Evolutionary conservation across 768 basidiomycete genomes (phyloP).

Genomic region (Rhizopogon sp.): DNA sequence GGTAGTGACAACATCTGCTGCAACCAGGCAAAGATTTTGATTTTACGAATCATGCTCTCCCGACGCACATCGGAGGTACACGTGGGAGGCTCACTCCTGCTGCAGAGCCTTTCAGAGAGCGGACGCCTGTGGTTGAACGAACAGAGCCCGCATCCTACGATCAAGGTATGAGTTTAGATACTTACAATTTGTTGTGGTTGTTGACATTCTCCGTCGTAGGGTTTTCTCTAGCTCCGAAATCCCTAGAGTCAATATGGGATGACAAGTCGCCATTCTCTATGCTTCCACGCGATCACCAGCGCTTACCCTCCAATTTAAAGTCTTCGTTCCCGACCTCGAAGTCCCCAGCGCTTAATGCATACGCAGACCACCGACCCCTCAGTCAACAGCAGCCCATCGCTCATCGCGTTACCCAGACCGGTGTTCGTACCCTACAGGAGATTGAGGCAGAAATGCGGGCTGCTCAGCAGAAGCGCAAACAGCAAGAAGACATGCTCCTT

Average conservation of each 20-base stretch:
- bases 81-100: slow-evolving; percentile 16
- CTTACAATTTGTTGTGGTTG: slow-evolving; percentile 8
- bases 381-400: slow-evolving; percentile 36
- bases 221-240: slow-evolving; percentile 34
- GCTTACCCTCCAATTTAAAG: slow-evolving; percentile 17
- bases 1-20: slow-evolving; percentile 6
- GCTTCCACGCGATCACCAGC: slow-evolving; percentile 42
- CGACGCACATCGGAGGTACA: slow-evolving; percentile 13
- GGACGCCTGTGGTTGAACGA: slow-evolving; percentile 24
- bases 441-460: slow-evolving; percentile 83
- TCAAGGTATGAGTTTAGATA: slow-evolving; percentile 19
- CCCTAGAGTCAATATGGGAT: slow-evolving; percentile 77
- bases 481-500: slow-evolving; percentile 37
- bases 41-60: slow-evolving; percentile 52
- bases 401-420: slow-evolving; percentile 29
- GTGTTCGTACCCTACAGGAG: slow-evolving; percentile 67
- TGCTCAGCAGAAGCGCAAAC: slow-evolving; percentile 43
- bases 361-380: slow-evolving; percentile 26
- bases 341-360: slow-evolving; percentile 19
- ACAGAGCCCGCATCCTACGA: slow-evolving; percentile 12
- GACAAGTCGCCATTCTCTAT: slow-evolving; percentile 74
- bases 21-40: slow-evolving; percentile 85
- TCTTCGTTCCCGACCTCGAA: slow-evolving; percentile 18
- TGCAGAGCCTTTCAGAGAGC: slow-evolving; percentile 19
- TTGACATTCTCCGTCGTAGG: slow-evolving; percentile 12